A percentile compares a stretch with the other conserved stretches of the same genome.
phyloP scores from a whole-genome alignment of 176 grass and related monocot genomes.

The Rhynchospora tenuis region DNA sequence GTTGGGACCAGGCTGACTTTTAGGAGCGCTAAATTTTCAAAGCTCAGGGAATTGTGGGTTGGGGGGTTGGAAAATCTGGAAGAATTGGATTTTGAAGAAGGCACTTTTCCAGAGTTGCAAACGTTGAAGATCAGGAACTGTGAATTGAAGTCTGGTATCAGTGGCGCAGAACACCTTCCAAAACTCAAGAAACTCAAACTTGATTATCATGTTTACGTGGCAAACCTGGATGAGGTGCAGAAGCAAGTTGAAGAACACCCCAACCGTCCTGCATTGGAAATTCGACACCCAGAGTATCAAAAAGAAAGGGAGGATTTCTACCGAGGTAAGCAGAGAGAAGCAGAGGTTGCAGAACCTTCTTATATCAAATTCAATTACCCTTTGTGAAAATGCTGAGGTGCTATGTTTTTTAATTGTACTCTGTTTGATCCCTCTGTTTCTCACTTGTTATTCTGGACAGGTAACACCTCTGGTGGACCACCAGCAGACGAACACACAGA shows the following conservation, averaged over 20 bases:
- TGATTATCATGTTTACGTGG: conserved; percentile 20
- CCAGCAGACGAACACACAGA: too few species aligned
- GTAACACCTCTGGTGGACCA: too few species aligned
- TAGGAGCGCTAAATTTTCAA: conserved; percentile 1
- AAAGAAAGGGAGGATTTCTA: background rate
- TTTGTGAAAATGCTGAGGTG: background rate
- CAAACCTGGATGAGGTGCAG: conserved; percentile 17
- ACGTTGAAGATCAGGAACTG: conserved; percentile 11
- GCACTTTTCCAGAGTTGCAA: conserved; percentile 18
- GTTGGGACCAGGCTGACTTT: conserved; percentile 7
- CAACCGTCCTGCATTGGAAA: background rate
- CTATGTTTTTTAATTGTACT: background rate
- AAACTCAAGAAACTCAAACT: conserved; percentile 27
- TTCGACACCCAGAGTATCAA: background rate
- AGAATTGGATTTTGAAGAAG: background rate
- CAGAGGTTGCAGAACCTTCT: background rate
- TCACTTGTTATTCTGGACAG: too few species aligned
- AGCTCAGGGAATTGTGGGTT: conserved; percentile 30
- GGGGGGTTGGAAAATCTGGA: background rate
- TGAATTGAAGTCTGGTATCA: background rate
- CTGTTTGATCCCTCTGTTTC: background rate
- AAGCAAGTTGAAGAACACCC: background rate
- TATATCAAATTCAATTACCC: background rate
- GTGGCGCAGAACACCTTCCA: background rate
- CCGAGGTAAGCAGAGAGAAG: background rate